Evolutionary conservation across 2,329 filamentous ascomycete species (phyloP).

Genomic region (Talaromyces marneffei): DNA sequence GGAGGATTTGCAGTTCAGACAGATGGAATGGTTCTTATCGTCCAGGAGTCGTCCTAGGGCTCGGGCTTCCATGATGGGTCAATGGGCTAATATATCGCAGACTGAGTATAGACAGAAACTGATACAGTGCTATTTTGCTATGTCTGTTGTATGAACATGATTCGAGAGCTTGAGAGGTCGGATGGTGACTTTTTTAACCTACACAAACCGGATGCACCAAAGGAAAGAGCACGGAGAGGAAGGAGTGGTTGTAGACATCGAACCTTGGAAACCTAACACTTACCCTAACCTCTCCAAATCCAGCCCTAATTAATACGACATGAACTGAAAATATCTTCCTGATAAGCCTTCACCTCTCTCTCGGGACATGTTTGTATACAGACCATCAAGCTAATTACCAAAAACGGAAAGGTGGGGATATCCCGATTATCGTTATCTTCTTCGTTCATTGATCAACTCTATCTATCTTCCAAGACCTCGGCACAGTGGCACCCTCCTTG

Average conservation of each 20-base stretch:
- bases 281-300: neutral
- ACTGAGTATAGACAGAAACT: neutral
- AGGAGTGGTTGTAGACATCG: neutral
- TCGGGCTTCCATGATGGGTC: slow-evolving; percentile 5
- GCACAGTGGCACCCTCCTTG: neutral
- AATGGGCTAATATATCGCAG: neutral
- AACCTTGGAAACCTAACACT: neutral
- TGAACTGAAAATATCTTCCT: neutral
- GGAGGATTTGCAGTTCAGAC: slow-evolving; percentile 4
- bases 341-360: neutral
- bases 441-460: neutral
- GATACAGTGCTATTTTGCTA: neutral
- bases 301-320: no score
- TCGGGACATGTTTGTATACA: neutral
- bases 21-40: slow-evolving; percentile 2
- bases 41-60: neutral
- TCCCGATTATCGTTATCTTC: neutral
- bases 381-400: slow-evolving; percentile 1
- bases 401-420: slow-evolving; percentile 7
- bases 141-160: neutral
- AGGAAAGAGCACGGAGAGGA: neutral
- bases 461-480: neutral
- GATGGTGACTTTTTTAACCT: neutral
- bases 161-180: neutral
- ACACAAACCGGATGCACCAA: neutral